Base-by-base conservation (phyloP, 768 basidiomycete genomes). In the Tubosaeta sp. region DNA sequence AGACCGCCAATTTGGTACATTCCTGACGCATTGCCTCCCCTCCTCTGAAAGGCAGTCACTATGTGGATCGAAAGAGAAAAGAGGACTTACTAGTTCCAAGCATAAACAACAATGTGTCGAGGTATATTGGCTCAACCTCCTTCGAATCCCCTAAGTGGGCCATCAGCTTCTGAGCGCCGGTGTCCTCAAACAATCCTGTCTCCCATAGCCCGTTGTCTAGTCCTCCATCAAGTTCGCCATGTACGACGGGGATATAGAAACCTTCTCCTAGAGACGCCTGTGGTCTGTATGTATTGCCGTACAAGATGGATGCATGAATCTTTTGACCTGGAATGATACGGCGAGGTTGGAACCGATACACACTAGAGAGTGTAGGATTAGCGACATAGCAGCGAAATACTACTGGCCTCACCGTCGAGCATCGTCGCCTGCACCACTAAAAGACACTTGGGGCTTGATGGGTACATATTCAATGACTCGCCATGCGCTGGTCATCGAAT, bases 271-370 rank as follows among this genome's bases (percentile, higher is more conserved):
- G 37, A 5, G 52, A 57, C 22, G 58, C 60, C 2, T 12, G 48
- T 12, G 63, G 63, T 25, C 46, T 46, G 29, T 64, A 64, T 13
- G 49, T 37, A 12, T 58, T 65, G 1, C 60, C 60, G 39, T 50
- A 53, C 47, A 65, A 33, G 43, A 65, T 46, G 7, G 61, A 65
- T 39, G 60, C 56, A 17, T 65, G 64, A 1, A 65, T 48, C 17
- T 65, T 65, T 37, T 65, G 64, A 25, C 64, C 59, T 3, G 64
- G 61, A 34, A 65, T 58, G 10, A 65, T 65, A 42, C 63, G 60
- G 22, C 63, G 63, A 9, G 63, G 58, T 22, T 58, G 58, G 27
- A 46, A 1, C 39, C 39, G 45, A 45, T 64, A 63, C 29, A 10
- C 19, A 13, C 63, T 64, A 27, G 14, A 13, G 37, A n/a, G 11